A percentile compares a stretch with the other conserved stretches of the same genome.
Evolutionary conservation across 768 basidiomycete genomes (phyloP).

Genomic region (Lentinula boryana): DNA sequence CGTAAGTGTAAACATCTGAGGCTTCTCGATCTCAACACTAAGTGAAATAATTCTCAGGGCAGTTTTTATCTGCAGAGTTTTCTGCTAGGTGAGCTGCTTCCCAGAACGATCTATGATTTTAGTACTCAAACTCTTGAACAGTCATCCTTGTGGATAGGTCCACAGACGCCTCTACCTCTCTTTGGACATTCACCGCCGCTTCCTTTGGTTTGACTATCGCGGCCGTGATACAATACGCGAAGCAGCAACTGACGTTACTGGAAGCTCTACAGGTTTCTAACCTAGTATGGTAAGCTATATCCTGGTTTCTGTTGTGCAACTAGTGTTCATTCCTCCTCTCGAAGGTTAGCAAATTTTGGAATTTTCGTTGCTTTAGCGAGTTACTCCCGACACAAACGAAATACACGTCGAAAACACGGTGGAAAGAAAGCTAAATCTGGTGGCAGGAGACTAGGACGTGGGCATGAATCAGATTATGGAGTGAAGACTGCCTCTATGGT

Average conservation of each 20-base stretch:
- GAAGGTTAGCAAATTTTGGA: constrained; percentile 37
- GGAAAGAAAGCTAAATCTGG: constrained; percentile 4
- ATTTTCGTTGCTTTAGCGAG: constrained; percentile 33
- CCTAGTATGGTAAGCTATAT: constrained; percentile 29
- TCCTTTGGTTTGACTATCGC: constrained; percentile 33
- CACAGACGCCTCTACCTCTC: constrained; percentile 28
- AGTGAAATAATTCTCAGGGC: background rate
- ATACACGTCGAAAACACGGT: constrained; percentile 10
- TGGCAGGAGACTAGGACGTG: background rate
- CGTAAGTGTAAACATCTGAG: background rate
- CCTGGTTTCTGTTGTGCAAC: background rate
- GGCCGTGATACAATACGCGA: constrained; percentile 24
- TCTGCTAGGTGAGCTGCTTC: constrained; percentile 13
- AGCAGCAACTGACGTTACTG: constrained; percentile 26
- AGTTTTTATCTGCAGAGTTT: constrained; percentile 25
- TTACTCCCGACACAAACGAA: constrained; percentile 31
- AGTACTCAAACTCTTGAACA: constrained; percentile 12
- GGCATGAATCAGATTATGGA: constrained; percentile 18
- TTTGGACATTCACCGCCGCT: constrained; percentile 39
- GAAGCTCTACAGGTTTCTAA: constrained; percentile 36
- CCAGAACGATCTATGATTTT: constrained; percentile 18
- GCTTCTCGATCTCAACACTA: background rate
- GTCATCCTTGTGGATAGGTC: constrained; percentile 36
- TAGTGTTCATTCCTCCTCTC: background rate
- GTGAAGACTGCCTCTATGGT: constrained; percentile 32